These are phyloP conservation scores for Penicillium bovifimosum DNA, from an alignment of 495 filamentous ascomycete species.

Conservation along the genomic window DNA sequence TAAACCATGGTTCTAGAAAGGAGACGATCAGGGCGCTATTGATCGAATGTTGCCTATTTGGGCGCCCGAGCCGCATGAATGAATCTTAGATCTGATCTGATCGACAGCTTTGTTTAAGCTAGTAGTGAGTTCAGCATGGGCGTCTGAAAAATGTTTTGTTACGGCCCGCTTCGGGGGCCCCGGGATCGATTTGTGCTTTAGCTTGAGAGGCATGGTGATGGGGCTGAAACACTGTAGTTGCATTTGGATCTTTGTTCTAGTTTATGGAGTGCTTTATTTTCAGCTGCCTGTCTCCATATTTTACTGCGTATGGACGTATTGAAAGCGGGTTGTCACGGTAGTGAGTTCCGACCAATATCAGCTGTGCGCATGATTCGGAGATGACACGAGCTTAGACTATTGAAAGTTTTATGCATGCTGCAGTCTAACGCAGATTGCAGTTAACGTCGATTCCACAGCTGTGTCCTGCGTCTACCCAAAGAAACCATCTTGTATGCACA, in stretches of 20 bases:
- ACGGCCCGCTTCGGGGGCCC: neutral
- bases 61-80: neutral
- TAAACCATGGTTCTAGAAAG: neutral
- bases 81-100: neutral
- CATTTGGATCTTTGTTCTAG: too few relatives aligned
- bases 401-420: neutral
- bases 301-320: neutral
- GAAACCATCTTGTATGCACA: neutral
- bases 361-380: neutral
- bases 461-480: neutral
- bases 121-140: neutral
- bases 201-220: too few relatives aligned
- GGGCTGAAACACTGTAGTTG: too few relatives aligned
- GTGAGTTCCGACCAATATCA: neutral
- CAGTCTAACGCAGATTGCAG: neutral
- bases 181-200: neutral
- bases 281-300: neutral
- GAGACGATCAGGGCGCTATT: neutral
- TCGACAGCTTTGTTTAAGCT: neutral
- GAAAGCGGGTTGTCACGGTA: neutral
- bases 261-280: neutral
- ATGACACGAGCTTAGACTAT: neutral
- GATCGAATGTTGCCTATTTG: neutral
- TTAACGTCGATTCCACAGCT: neutral
- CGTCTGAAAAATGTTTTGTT: neutral